A percentile compares a stretch with the other conserved stretches of the same genome.
Evolutionary conservation across 306 rosid species (phyloP).

Genomic region (Pyrus pyrifolia): DNA sequence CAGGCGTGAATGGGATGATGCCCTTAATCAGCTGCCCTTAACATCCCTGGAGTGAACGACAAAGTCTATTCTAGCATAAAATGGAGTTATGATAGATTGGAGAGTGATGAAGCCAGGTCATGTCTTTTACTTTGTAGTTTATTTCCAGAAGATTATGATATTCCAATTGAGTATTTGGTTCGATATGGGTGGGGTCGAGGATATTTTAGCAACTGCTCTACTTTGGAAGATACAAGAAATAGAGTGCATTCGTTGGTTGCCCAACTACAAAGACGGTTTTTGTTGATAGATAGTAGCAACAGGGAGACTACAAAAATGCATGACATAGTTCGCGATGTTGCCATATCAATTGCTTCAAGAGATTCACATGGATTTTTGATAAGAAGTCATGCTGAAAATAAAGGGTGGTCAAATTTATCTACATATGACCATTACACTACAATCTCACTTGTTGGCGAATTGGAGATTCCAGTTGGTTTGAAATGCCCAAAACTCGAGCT

Average conservation of each 20-base stretch:
- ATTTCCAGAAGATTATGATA: conserved; percentile 18
- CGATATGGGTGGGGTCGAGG: conserved; percentile 15
- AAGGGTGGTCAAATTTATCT: not conserved
- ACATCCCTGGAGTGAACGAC: not conserved
- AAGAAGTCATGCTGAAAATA: not conserved
- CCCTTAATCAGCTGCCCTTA: not conserved
- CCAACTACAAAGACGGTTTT: conserved; percentile 2
- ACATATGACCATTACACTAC: not conserved
- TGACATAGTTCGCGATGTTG: conserved; percentile 18
- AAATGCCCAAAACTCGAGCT: not conserved
- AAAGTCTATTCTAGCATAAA: conserved; percentile 2
- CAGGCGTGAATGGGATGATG: conserved; percentile 11
- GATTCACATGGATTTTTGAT: not conserved
- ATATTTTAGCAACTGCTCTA: not conserved
- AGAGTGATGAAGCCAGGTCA: conserved; percentile 5
- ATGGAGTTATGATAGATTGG: conserved; percentile 1
- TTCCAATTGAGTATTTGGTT: conserved; percentile 8
- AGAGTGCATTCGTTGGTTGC: conserved; percentile 10
- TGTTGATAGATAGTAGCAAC: not conserved
- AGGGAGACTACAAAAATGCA: not conserved
- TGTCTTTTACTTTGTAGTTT: conserved; percentile 19
- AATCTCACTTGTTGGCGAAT: not conserved
- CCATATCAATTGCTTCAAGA: not conserved
- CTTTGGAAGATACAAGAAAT: conserved; percentile 12
- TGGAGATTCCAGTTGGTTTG: not conserved